Evolutionary conservation across 164 flowering plant species (phyloP).

Genomic region (Berberis vulgaris): DNA sequence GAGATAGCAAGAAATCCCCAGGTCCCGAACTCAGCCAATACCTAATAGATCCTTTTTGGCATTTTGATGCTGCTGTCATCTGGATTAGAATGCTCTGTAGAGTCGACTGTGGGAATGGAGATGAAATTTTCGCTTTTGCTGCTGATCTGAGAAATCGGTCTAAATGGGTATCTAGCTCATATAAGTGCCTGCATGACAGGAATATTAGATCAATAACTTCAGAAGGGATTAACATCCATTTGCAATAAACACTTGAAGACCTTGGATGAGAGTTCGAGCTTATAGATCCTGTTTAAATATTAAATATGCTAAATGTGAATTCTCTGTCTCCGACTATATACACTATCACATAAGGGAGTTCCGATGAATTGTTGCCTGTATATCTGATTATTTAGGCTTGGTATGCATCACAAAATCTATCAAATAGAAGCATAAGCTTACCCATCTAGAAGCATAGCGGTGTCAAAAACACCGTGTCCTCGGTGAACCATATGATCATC

Average conservation of each 20-base stretch:
- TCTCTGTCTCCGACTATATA: no score
- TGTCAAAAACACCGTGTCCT: conserved; percentile 93
- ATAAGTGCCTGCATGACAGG: conserved; percentile 39
- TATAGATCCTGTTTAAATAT: no score
- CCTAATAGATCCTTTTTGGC: conserved; percentile 65
- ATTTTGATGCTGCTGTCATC: conserved; percentile 49
- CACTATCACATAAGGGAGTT: no score
- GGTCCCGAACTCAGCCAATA: conserved; percentile 92
- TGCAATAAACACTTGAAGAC: no score
- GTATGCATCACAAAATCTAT: neutral
- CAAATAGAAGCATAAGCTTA: conserved; percentile 9
- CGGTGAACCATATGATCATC: conserved; percentile 98
- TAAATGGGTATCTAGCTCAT: conserved; percentile 72
- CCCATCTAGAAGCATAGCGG: conserved; percentile 72
- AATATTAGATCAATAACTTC: neutral
- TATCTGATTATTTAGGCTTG: neutral
- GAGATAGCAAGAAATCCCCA: conserved; percentile 74
- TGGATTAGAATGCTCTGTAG: conserved; percentile 71
- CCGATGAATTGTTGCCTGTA: no score
- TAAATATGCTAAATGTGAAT: no score
- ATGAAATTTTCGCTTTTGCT: conserved; percentile 49
- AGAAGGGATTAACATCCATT: no score
- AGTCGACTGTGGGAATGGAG: conserved; percentile 54
- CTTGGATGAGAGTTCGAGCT: no score
- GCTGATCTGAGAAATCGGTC: conserved; percentile 75